phyloP scores from a whole-genome alignment of 306 rosid genomes.

The Prinsepia uniflora region DNA sequence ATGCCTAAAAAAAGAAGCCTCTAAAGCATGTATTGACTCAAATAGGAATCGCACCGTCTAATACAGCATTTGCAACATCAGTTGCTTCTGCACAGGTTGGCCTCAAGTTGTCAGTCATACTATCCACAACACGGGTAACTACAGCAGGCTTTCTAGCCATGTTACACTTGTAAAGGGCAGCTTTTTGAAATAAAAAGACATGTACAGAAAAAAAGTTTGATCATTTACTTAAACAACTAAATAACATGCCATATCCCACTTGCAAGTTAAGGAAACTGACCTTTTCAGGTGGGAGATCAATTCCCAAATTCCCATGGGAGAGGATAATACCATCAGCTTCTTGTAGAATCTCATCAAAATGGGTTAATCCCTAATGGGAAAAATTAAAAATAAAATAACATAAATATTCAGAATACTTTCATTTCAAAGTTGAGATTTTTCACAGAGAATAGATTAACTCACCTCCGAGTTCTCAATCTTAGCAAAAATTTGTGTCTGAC shows the following conservation, averaged over 20 bases:
- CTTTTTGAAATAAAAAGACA: constrained; percentile 95
- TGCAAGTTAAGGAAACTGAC: constrained; percentile 18
- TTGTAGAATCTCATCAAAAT: constrained; percentile 49
- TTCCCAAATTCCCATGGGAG: constrained; percentile 57
- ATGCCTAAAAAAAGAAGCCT: neutral
- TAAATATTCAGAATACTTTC: neutral
- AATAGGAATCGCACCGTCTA: constrained; percentile 63
- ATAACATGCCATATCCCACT: neutral
- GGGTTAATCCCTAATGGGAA: constrained; percentile 39
- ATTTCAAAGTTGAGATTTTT: neutral
- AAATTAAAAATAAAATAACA: too few relatives aligned
- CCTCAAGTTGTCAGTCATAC: constrained; percentile 95
- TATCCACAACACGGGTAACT: constrained; percentile 96
- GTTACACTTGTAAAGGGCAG: constrained; percentile 93
- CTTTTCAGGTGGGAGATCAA: constrained; percentile 58
- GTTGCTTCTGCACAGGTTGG: constrained; percentile 99
- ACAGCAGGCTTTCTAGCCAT: constrained; percentile 99
- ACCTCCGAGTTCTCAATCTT: constrained; percentile 55
- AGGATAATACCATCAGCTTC: constrained; percentile 57
- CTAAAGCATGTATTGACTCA: neutral
- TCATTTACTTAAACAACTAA: neutral
- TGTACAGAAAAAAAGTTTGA: constrained; percentile 26
- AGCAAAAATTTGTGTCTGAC: constrained; percentile 54
- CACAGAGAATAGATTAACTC: neutral
- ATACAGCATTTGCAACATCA: constrained; percentile 98